Base-by-base conservation (phyloP, 192 early-diverging fungal species). In the Podila minutissima region DNA sequence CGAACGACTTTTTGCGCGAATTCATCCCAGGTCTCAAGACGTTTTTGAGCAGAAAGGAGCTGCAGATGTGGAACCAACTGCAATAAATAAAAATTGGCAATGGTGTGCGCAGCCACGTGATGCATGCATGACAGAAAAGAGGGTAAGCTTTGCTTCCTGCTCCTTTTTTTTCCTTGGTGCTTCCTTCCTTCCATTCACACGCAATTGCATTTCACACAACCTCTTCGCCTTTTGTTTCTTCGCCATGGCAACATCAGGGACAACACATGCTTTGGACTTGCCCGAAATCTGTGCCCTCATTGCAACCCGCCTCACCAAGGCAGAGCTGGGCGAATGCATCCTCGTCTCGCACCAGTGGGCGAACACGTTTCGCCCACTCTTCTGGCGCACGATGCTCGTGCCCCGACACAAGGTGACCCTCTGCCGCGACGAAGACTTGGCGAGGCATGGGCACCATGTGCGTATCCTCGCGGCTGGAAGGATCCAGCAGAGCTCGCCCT, bases 401-500 rank as follows among this genome's bases (percentile, higher is more conserved):
- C 46, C 46, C 8, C 49, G 63, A 0, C 55, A 65, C 24, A 76
- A 60, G 28, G 24, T 59, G 7, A 24, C 68, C 5, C 68, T 46
- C 2, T 71, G 37, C 8, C 17, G 9, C 24, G 46, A 69, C 3
- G 20, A 46, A 1, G 28, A 57, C 2, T 13, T 76, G 4, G 22
- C 31, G 5, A 41, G 38, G n/a, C 35, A 76, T 26, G 74, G 74
- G 3, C 58, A 55, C 22, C 63, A 70, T 17, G 8, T 76, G 24
- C 74, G 74, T 0, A 46, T 48, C 11, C 58, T 76, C 1, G 10
- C 31, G 12, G 64, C 68, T 2, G 74, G 74, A 0, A 58, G 68
- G 17, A 76, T 76, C 26, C 67, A 68, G 29, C 63, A 76, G 12
- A 61, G 55, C 7, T 76, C 74, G 0, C 62, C 70, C 29, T 76